Evolutionary conservation across 1,284 basidiomycete species (phyloP), one percentile per base, ranked within the genome.

Genomic region (Rhodotorula sp.): DNA sequence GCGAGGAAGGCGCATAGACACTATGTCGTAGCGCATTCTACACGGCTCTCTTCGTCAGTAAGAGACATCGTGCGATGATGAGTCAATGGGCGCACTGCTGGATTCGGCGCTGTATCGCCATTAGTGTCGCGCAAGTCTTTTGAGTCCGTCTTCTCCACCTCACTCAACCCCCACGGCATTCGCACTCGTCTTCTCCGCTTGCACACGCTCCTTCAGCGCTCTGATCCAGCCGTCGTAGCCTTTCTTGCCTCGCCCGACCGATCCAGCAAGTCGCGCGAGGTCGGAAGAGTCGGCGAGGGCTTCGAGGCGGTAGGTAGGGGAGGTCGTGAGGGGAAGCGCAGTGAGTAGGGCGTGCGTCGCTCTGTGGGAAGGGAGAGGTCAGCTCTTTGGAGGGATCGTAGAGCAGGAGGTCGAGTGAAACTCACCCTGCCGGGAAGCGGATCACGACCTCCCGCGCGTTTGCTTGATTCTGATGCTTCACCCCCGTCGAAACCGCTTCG

Each of bases 351-450:
- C 36, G 34, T 58, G 56, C 19, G 68, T 54, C 24, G 60, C 53
- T 32, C 68, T 70, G 53, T 8, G 30, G 24, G n/a, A 2, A 34
- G 20, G 22, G 4, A 27, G 24, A 4, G 5, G 5, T 5, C 11
- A 9, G n/a, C 8, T 7, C 8, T 29, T 2, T 15, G 5, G 36
- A 10, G 4, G 10, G n/a, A 10, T 22, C 0, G n/a, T 1, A 11
- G 52, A 1, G 24, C 36, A 27, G 48, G 55, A 9, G 47, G n/a
- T 36, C 36, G 52, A 44, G 11, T 22, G 8, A 36, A n/a, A 58
- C 68, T 36, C 52, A 70, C 68, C 59, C 53, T 20, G 64, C 56
- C 30, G 64, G 68, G 49, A 70, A 70, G 6, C 68, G 44, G 27
- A 70, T 47, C 44, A 61, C 59, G 9, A 49, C 54, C 36, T 61